phyloP scores from a whole-genome alignment of 1,284 basidiomycete genomes.

The Heliocybe sulcata region DNA sequence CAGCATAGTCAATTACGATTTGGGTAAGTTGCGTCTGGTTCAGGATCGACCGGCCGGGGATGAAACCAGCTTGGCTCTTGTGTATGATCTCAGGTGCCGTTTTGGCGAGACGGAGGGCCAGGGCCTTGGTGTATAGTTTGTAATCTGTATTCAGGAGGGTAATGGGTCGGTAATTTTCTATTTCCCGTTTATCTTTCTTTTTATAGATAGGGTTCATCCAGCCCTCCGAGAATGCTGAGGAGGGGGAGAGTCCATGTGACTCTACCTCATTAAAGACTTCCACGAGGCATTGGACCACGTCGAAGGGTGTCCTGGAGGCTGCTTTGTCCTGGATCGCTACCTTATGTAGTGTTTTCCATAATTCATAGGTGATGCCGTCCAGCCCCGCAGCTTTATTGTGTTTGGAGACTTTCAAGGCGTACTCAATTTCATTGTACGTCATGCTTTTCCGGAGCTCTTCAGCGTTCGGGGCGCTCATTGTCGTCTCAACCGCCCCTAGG shows the following conservation, averaged over 20 bases:
- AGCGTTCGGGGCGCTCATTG: no score
- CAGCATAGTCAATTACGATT: conserved; percentile 16
- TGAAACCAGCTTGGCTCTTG: conserved; percentile 21
- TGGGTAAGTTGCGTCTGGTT: conserved; percentile 16
- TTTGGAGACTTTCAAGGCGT: not conserved
- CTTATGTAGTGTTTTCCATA: conserved; percentile 11
- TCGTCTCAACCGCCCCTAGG: not conserved
- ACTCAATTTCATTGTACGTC: not conserved
- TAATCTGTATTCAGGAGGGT: conserved; percentile 26
- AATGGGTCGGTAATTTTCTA: conserved; percentile 25
- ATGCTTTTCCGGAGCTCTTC: no score
- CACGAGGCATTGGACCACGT: conserved; percentile 10
- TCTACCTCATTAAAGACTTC: conserved; percentile 13
- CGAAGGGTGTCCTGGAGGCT: not conserved
- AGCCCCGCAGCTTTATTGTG: conserved; percentile 5
- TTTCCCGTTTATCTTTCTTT: conserved; percentile 18
- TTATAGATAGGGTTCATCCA: conserved; percentile 29
- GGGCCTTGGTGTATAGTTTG: conserved; percentile 17
- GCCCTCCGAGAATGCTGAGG: conserved; percentile 17
- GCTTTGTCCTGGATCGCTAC: conserved; percentile 19
- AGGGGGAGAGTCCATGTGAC: conserved; percentile 4
- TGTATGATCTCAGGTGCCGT: conserved; percentile 13
- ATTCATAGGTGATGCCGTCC: conserved; percentile 10
- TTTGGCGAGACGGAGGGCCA: conserved; percentile 12
- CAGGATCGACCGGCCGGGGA: conserved; percentile 15